These are phyloP conservation scores for Alternaria incomplexa DNA, from an alignment of 2,329 filamentous ascomycete genomes.

Conservation along the genomic window DNA sequence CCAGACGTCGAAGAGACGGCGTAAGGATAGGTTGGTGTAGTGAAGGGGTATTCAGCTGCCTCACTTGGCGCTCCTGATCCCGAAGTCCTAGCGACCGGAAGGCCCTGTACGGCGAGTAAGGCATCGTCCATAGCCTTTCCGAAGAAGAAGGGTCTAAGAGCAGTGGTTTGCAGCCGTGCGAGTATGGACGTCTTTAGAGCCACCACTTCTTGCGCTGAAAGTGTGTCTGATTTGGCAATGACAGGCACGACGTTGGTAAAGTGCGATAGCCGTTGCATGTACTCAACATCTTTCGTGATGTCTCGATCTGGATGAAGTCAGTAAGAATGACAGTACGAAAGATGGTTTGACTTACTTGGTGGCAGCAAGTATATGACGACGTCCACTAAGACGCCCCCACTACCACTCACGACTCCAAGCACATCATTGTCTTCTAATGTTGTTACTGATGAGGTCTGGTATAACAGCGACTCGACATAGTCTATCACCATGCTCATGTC, in stretches of 20 bases:
- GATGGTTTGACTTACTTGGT: slow-evolving; percentile 61
- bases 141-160: slow-evolving; percentile 72
- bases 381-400: slow-evolving; percentile 84
- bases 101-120: slow-evolving; percentile 41
- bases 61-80: slow-evolving; percentile 11
- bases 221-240: slow-evolving; percentile 75
- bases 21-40: slow-evolving; percentile 62
- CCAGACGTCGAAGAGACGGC: slow-evolving; percentile 77
- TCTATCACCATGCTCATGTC: slow-evolving; percentile 54
- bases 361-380: slow-evolving; percentile 82
- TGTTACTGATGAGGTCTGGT: slow-evolving; percentile 66
- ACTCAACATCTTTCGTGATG: slow-evolving; percentile 68
- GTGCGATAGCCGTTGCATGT: slow-evolving; percentile 70
- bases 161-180: slow-evolving; percentile 62
- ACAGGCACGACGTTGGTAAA: slow-evolving; percentile 87
- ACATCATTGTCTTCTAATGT: slow-evolving; percentile 75
- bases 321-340: neutral
- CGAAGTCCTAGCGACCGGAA: slow-evolving; percentile 22
- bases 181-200: slow-evolving; percentile 66
- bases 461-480: slow-evolving; percentile 75
- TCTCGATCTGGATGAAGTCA: slow-evolving; percentile 41
- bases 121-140: slow-evolving; percentile 50
- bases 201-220: slow-evolving; percentile 64
- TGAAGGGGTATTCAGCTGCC: slow-evolving; percentile 35
- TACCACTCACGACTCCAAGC: slow-evolving; percentile 77